Conservation (phyloP, 805 yeast genomes). For the Saccharomycodes ludwigii region DNA sequence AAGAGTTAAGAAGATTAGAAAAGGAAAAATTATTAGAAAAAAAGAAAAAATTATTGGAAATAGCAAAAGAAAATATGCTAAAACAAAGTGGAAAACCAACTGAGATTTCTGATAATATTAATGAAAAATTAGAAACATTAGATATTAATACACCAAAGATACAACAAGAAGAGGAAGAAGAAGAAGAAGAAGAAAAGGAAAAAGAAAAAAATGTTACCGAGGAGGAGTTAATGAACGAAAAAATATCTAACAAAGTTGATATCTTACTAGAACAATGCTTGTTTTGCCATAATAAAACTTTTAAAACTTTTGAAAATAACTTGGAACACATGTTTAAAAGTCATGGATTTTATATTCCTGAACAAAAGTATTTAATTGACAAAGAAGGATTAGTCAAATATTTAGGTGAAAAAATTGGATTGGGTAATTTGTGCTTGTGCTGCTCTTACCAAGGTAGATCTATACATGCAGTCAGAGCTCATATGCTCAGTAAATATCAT, state of each 20-base stretch:
- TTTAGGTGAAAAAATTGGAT: conserved; percentile 80
- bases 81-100: conserved; percentile 15
- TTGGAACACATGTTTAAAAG: conserved; percentile 61
- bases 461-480: conserved; percentile 80
- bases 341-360: conserved; percentile 88
- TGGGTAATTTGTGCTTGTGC: conserved; percentile 79
- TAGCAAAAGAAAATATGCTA: conserved; percentile 28
- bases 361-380: conserved; percentile 56
- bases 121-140: background rate
- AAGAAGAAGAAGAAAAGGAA: conserved; percentile 7
- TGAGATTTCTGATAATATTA: background rate
- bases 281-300: conserved; percentile 39
- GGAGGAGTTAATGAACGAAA: conserved; percentile 28
- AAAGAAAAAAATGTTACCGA: conserved; percentile 26
- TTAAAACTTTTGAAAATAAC: conserved; percentile 31
- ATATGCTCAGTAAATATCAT: conserved; percentile 80
- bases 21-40: conserved; percentile 31
- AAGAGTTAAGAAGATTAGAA: conserved; percentile 29
- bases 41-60: conserved; percentile 28
- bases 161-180: conserved; percentile 5
- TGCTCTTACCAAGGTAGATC: conserved; percentile 81
- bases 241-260: conserved; percentile 29
- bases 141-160: conserved; percentile 3
- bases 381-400: conserved; percentile 63
- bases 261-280: conserved; percentile 41